A percentile compares a stretch with the other conserved stretches of the same genome.
Evolutionary conservation across 116 monocot genomes (phyloP).

Genomic region (Posidonia oceanica): DNA sequence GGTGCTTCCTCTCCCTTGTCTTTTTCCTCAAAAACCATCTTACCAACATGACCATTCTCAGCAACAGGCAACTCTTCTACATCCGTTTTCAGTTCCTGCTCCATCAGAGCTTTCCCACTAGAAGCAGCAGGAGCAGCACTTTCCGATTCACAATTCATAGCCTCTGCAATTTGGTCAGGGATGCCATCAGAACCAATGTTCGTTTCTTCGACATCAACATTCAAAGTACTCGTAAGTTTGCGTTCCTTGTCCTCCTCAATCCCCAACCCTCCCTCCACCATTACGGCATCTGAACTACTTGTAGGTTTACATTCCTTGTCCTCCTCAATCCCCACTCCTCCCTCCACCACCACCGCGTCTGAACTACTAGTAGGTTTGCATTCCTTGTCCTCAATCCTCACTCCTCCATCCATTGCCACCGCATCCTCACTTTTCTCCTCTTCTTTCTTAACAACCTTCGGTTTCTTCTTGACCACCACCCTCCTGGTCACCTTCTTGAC

Average conservation of each 20-base stretch:
- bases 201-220: not conserved
- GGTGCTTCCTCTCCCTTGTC: conserved; percentile 7
- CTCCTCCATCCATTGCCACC: not conserved
- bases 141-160: not conserved
- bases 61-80: conserved; percentile 1
- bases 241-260: not conserved
- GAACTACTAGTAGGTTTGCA: not conserved
- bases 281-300: not conserved
- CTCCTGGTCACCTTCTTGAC: conserved; percentile 51
- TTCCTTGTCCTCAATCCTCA: not conserved
- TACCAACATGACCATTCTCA: not conserved
- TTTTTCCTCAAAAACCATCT: conserved; percentile 7
- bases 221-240: too few species aligned
- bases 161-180: not conserved
- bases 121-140: not conserved
- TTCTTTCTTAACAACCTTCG: conserved; percentile 12
- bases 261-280: too few species aligned
- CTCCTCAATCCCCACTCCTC: not conserved
- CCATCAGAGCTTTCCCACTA: not conserved
- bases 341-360: conserved; percentile 1
- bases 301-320: not conserved
- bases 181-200: not conserved
- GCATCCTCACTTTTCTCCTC: not conserved
- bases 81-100: not conserved
- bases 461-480: conserved; percentile 41